These are phyloP conservation scores for Penicillium sclerotigenum DNA, from an alignment of 2,329 filamentous ascomycete genomes.

Conservation along the genomic window DNA sequence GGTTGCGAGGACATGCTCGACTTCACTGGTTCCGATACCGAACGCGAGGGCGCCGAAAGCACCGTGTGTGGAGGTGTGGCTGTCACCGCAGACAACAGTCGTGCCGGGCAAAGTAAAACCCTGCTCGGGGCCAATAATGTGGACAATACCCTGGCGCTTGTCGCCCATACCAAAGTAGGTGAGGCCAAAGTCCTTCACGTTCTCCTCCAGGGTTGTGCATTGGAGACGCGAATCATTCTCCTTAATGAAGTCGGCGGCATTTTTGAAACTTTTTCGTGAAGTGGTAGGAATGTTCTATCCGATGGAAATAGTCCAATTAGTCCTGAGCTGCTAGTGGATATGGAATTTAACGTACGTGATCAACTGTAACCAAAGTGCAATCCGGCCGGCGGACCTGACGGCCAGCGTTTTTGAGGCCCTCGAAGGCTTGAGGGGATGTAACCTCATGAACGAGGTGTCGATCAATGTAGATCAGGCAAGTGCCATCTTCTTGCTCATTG, in stretches of 20 bases:
- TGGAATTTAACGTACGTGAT: slow-evolving; percentile 70
- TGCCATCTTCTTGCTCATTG: slow-evolving; percentile 91
- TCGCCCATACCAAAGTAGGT: slow-evolving; percentile 97
- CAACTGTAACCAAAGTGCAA: slow-evolving; percentile 93
- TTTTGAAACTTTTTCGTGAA: slow-evolving; percentile 88
- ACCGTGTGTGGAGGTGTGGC: slow-evolving; percentile 95
- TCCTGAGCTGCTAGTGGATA: neutral
- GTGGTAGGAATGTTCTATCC: slow-evolving; percentile 85
- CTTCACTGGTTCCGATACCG: slow-evolving; percentile 96
- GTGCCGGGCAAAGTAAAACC: slow-evolving; percentile 97
- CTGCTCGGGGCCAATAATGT: slow-evolving; percentile 97
- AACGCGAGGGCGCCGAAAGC: slow-evolving; percentile 93
- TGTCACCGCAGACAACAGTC: slow-evolving; percentile 96
- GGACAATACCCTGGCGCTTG: slow-evolving; percentile 96
- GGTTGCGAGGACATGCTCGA: slow-evolving; percentile 95
- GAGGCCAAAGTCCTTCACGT: slow-evolving; percentile 92
- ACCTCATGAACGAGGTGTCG: slow-evolving; percentile 97
- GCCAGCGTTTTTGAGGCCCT: slow-evolving; percentile 85
- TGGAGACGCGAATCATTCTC: slow-evolving; percentile 91
- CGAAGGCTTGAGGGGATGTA: slow-evolving; percentile 97
- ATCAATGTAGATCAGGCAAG: slow-evolving; percentile 89
- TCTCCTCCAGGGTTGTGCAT: slow-evolving; percentile 93
- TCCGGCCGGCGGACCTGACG: slow-evolving; percentile 88
- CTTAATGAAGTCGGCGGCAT: slow-evolving; percentile 88
- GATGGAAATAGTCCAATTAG: slow-evolving; percentile 14